Conservation (phyloP, 2,329 filamentous ascomycete species). For the Stagonosporopsis rhizophila region DNA sequence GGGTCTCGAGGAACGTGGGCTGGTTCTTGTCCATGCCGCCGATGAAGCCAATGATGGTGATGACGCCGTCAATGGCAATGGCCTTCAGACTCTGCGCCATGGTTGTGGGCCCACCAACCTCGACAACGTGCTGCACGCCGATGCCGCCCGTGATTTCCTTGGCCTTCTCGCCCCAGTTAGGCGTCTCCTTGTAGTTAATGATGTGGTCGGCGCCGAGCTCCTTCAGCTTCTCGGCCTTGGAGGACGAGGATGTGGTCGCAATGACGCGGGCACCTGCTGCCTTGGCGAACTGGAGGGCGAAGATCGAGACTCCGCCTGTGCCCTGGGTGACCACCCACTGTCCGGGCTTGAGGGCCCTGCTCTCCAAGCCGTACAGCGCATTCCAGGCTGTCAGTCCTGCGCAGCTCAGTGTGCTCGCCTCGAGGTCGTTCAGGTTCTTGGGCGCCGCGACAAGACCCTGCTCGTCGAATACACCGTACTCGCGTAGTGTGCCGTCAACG, state of each 20-base stretch:
- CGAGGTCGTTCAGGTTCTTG: conserved; percentile 57
- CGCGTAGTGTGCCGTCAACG: conserved; percentile 71
- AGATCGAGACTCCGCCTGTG: conserved; percentile 73
- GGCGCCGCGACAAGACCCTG: conserved; percentile 71
- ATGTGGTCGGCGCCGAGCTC: conserved; percentile 63
- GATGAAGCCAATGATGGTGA: conserved; percentile 65
- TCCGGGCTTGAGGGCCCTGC: conserved; percentile 46
- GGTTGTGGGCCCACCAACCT: conserved; percentile 71
- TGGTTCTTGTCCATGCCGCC: conserved; percentile 58
- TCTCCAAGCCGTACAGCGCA: conserved; percentile 58
- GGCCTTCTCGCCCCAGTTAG: conserved; percentile 63
- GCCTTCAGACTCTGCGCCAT: conserved; percentile 61
- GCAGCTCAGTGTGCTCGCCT: conserved; percentile 58
- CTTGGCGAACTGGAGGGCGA: conserved; percentile 65
- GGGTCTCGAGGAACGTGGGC: conserved; percentile 60
- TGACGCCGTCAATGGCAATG: conserved; percentile 61
- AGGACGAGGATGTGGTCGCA: conserved; percentile 61
- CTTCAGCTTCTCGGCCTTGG: conserved; percentile 60
- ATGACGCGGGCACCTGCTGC: conserved; percentile 64
- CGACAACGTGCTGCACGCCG: conserved; percentile 69
- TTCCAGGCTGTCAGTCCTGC: conserved; percentile 59
- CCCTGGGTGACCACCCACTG: conserved; percentile 69
- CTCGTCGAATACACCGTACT: conserved; percentile 72
- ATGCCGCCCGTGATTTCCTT: conserved; percentile 57
- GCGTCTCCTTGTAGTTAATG: conserved; percentile 63